Percentiles rank a stretch among this genome's conserved stretches.
Conservation (phyloP, 805 yeast genomes). For the Hanseniaspora thailandica region DNA sequence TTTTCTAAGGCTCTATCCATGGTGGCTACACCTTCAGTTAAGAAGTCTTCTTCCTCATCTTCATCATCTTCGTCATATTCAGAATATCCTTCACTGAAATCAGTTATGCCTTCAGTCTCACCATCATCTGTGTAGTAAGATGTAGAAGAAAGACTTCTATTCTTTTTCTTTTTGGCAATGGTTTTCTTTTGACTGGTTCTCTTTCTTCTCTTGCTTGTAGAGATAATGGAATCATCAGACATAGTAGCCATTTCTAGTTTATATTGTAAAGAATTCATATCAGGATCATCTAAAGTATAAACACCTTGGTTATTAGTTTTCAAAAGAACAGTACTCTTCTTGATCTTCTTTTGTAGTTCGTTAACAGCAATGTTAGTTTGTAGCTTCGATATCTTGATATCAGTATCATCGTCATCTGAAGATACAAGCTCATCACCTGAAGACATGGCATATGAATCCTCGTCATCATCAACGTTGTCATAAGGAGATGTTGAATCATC, state of each 20-base stretch:
- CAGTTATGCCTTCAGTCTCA: conserved; percentile 50
- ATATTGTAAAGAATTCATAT: conserved; percentile 33
- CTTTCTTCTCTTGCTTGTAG: conserved; percentile 32
- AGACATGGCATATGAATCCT: conserved; percentile 14
- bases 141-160: conserved; percentile 33
- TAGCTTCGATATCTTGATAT: conserved; percentile 13
- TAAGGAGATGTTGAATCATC: conserved; percentile 15
- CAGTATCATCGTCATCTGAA: conserved; percentile 20
- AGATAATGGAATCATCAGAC: conserved; percentile 49
- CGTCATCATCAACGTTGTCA: conserved; percentile 27
- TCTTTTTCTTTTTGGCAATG: conserved; percentile 30
- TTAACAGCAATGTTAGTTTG: conserved; percentile 12
- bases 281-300: conserved; percentile 27
- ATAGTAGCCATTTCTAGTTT: conserved; percentile 38
- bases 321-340: conserved; percentile 6
- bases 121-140: conserved; percentile 38
- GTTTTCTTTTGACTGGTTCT: background rate
- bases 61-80: conserved; percentile 31
- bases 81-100: conserved; percentile 37
- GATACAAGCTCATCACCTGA: conserved; percentile 24
- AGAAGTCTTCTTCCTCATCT: conserved; percentile 62
- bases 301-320: conserved; percentile 15
- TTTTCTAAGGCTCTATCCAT: conserved; percentile 84
- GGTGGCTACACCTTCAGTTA: conserved; percentile 84
- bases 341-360: conserved; percentile 10